Evolutionary conservation across 202 grass and related monocot genomes (phyloP).

Genomic region (Eragrostis tef): DNA sequence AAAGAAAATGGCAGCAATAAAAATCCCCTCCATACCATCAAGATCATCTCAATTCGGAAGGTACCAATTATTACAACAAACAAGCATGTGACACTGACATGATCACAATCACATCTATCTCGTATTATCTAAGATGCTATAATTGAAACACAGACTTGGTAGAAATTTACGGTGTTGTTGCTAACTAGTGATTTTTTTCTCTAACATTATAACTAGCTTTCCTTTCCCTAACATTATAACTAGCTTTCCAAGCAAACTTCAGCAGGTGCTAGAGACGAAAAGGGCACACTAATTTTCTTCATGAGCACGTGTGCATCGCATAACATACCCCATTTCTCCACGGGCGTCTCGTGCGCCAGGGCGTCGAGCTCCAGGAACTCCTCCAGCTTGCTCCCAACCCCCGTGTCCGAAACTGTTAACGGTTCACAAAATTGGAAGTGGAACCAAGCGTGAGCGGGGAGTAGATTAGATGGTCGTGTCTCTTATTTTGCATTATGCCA

Average conservation of each 20-base stretch:
- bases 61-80: background rate
- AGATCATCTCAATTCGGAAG: background rate
- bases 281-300: background rate
- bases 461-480: background rate
- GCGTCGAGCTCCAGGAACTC: constrained; percentile 61
- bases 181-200: background rate
- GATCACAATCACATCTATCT: background rate
- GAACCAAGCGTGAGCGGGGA: constrained; percentile 1
- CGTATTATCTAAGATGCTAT: background rate
- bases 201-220: constrained; percentile 6
- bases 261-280: background rate
- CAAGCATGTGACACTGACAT: constrained; percentile 3
- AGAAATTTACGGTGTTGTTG: background rate
- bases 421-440: constrained; percentile 29
- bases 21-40: background rate
- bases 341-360: constrained; percentile 24
- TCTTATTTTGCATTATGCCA: background rate
- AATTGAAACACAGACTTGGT: background rate
- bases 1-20: background rate
- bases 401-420: constrained; percentile 71
- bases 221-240: background rate
- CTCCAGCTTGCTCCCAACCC: constrained; percentile 68
- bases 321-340: constrained; percentile 64
- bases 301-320: background rate
- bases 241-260: background rate